Evolutionary conservation across 2,329 filamentous ascomycete genomes (phyloP), one percentile per base, ranked within the genome.

Genomic region (Sclerotinia nivalis): DNA sequence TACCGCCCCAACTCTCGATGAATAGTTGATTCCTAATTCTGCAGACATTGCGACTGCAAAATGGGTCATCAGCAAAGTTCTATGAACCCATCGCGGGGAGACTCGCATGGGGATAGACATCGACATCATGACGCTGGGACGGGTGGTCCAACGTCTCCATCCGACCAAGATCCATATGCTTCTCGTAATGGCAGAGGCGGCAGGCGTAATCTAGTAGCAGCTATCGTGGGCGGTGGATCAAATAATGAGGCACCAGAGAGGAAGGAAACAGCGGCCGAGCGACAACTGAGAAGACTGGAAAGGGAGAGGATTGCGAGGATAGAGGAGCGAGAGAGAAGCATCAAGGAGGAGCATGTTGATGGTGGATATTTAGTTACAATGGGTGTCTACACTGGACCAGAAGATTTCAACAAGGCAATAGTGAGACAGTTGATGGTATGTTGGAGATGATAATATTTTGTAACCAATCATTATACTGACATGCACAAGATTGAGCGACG

Each of bases 281-380:
- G 93, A 55, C 96, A 99, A 79, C 93, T 93, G 28, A 87, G 95
- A 72, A 91, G 90, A 72, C 82, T 93, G 69, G 95, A 97, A 79
- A 91, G 89, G 77, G 95, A 98, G 80, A 89, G 93, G 59, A 83
- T 86, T 22, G 85, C 87, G 50, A 86, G 96, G 70, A 81, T 91
- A 56, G 93, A 93, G 79, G 96, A 99, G 79, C 88, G 96, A 61
- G 94, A 97, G 80, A 87, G 91, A 74, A 99, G 96, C 78, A 89
- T 98, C 82, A 89, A 85, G 73, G 94, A 97, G 76, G 96, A 99
- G 79, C 89, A 94, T 79, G 91, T 98, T 4, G 96, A 99, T 80
- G 96, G 96, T 28, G 96, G 96, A 31, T 99, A 90, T 81, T 83
- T 99, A 61, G 96, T 99, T 45, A 99, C 96, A 0, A 88, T 97